Base-by-base conservation (phyloP, 2,329 filamentous ascomycete genomes). In the Triangularia setosa region DNA sequence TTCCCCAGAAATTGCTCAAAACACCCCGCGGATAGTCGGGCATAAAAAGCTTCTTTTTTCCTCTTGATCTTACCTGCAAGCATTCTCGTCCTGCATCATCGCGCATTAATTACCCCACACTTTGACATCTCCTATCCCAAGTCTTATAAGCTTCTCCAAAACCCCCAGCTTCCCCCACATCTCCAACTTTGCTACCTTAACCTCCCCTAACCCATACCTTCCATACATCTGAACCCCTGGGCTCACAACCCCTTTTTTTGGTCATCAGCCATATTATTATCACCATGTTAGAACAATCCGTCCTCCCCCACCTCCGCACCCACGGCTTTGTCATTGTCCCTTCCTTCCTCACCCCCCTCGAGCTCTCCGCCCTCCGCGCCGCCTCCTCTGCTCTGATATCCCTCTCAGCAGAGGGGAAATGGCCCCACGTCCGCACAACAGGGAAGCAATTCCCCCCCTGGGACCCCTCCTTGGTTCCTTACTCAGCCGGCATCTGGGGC, bases 371-470 rank as follows among this genome's bases (percentile, higher is more conserved):
- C 21, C 86, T 94, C 67, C 89, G 87, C 70, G 73, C 74, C 61
- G 88, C 88, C 52, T 85, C 87, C 59, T 73, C 79, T 33, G 75
- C 82, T 64, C 83, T 85, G n/a, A 86, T 87, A 21, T 73, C 78
- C 2, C 79, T 86, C 52, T 89, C 90, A 52, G 87, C 90, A 67
- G 70, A 79, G n/a, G 92, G 92, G 40, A 73, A 82, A 67, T 97
- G 92, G 92, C 91, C 91, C 2, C 84, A 90, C 77, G 87, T 96
- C 72, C 90, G 92, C 68, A 94, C 91, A 0, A 85, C 95, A 2
- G 91, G 91, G 61, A 96, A 96, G 77, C 92, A 96, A 77, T 97
- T 96, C 78, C 93, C 92, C 0, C 93, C 93, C 0, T 96, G 92
- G 92, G 80, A 84, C 4, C 81, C 80, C 23, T 81, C 83, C 55